Conservation (phyloP, 345 rosid species). For the Firmiana major region DNA sequence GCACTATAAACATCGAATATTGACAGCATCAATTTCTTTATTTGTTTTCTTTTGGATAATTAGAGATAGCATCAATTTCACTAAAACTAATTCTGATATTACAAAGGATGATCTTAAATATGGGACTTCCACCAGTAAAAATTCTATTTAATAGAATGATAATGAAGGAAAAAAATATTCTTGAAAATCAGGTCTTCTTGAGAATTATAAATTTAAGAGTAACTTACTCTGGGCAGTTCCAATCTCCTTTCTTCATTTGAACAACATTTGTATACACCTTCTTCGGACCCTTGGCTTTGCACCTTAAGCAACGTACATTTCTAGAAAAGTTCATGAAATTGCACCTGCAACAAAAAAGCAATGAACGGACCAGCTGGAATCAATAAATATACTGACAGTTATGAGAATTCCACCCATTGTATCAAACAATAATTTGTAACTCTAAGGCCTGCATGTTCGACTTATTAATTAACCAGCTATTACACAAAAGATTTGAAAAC, state of each 20-base stretch:
- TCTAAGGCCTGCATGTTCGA: background rate
- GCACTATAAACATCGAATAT: background rate
- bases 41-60: background rate
- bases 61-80: background rate
- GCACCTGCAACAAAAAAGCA: slow-evolving; percentile 37
- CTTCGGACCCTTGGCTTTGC: slow-evolving; percentile 38
- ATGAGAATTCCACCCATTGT: background rate
- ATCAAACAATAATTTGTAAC: background rate
- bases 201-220: background rate
- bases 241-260: slow-evolving; percentile 62
- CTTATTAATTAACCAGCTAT: background rate
- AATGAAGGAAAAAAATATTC: background rate
- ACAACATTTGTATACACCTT: slow-evolving; percentile 5
- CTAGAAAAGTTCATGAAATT: slow-evolving; percentile 48
- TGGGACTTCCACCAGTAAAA: background rate
- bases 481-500: background rate
- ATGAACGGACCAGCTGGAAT: background rate
- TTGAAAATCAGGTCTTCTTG: background rate
- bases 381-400: background rate
- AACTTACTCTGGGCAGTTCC: slow-evolving; percentile 75
- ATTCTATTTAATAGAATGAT: background rate
- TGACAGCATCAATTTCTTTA: background rate
- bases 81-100: background rate
- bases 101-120: background rate
- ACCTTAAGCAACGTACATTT: slow-evolving; percentile 41